Conservation (phyloP, 139 green algal genomes). For the Chlamydomonas eustigma region DNA sequence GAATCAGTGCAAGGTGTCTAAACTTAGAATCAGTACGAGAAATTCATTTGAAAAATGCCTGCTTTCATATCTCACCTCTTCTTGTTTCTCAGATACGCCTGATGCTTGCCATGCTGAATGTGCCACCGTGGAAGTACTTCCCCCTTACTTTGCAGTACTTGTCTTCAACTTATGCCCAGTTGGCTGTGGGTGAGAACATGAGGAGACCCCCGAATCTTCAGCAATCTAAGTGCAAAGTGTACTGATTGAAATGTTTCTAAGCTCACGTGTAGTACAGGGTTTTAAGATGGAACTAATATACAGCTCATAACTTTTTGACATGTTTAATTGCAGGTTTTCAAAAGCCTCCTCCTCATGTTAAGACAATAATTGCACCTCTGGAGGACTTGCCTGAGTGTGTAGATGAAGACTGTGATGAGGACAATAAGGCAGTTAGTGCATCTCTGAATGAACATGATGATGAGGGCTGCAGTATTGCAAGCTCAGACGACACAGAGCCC, state of each 20-base stretch:
- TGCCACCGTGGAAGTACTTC: slow-evolving; percentile 71
- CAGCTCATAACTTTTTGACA: background rate
- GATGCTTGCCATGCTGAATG: slow-evolving; percentile 74
- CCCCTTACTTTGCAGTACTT: slow-evolving; percentile 80
- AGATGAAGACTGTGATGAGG: slow-evolving; percentile 33
- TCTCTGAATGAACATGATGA: no score
- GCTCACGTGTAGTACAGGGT: background rate
- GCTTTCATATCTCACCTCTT: background rate
- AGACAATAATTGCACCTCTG: slow-evolving; percentile 43
- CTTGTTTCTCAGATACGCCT: slow-evolving; percentile 47
- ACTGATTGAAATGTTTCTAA: background rate
- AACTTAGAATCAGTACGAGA: background rate
- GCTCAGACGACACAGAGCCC: no score
- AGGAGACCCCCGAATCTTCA: background rate
- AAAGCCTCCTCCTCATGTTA: slow-evolving; percentile 48
- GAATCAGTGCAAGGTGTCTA: background rate
- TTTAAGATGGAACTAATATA: background rate
- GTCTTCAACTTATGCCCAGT: slow-evolving; percentile 21
- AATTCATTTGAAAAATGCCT: no score
- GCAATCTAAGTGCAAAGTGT: background rate
- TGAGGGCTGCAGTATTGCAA: no score
- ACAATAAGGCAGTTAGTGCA: slow-evolving; percentile 25
- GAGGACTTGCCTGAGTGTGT: slow-evolving; percentile 38
- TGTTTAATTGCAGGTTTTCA: background rate
- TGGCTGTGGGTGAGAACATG: slow-evolving; percentile 17